A percentile compares a stretch with the other conserved stretches of the same genome.
phyloP scores from a whole-genome alignment of 257 asterid genomes.

The Thymus quinquecostatus region DNA sequence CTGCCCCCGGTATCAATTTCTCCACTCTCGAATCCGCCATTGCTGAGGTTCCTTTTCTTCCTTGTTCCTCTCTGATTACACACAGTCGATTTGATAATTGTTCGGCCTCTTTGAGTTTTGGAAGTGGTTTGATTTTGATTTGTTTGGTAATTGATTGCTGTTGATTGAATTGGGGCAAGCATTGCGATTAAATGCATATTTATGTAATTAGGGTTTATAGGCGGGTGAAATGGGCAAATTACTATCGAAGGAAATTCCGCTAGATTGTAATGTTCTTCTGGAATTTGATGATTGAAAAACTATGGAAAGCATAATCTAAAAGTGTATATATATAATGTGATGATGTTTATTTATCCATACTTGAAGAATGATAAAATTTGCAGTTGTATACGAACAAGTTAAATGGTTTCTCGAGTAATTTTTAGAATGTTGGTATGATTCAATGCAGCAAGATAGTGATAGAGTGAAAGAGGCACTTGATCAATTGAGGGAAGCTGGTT shows the following conservation, averaged over 20 bases:
- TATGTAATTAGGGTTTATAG: neutral
- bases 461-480: slow-evolving; percentile 86
- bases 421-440: neutral
- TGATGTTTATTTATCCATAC: neutral
- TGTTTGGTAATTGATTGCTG: slow-evolving; percentile 7
- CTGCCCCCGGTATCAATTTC: slow-evolving; percentile 72
- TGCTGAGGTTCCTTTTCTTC: slow-evolving; percentile 51
- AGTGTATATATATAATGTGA: no score
- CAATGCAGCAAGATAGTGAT: slow-evolving; percentile 73
- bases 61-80: neutral
- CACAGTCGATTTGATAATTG: neutral
- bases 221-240: no score
- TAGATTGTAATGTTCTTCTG: no score
- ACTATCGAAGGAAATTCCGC: neutral
- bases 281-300: no score
- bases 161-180: neutral
- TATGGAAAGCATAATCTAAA: neutral
- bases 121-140: neutral
- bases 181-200: neutral
- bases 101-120: neutral
- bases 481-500: slow-evolving; percentile 75
- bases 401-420: neutral
- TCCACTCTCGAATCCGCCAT: slow-evolving; percentile 68
- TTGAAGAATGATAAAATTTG: neutral
- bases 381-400: neutral